Conservation (phyloP, 2,329 filamentous ascomycete species). For the Didymosphaeria variabile region DNA sequence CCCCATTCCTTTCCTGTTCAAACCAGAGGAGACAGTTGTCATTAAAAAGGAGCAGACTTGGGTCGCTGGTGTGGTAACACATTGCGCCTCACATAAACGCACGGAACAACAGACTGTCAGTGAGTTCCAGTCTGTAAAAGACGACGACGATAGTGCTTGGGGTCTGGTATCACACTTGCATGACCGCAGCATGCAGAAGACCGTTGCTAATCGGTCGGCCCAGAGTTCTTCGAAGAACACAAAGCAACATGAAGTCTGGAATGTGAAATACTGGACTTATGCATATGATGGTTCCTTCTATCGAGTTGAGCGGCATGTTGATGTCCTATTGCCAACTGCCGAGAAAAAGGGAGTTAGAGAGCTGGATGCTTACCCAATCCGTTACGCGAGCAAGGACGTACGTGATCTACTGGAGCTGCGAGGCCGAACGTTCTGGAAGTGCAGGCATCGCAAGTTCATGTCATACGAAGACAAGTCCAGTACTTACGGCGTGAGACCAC, state of each 20-base stretch:
- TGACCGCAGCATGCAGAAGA: no score
- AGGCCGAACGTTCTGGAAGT: conserved; percentile 18
- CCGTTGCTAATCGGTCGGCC: background rate
- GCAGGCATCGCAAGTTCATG: conserved; percentile 11
- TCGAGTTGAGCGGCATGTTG: background rate
- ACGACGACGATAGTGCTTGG: no score
- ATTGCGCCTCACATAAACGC: no score
- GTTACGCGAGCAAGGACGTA: conserved; percentile 1
- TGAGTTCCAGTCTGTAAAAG: no score
- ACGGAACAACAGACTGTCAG: no score
- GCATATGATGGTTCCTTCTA: conserved; percentile 22
- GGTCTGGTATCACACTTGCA: no score
- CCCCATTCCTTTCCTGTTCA: no score
- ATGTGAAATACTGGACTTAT: conserved; percentile 13
- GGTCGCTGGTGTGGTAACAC: no score
- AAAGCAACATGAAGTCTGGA: background rate
- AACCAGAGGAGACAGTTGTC: no score
- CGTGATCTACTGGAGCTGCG: conserved; percentile 12
- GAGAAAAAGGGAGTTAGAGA: conserved; percentile 3
- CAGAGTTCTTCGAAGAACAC: background rate
- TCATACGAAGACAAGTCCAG: conserved; percentile 13
- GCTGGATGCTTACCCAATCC: conserved; percentile 13
- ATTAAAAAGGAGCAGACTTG: no score
- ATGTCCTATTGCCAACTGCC: conserved; percentile 8
- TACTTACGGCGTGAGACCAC: conserved; percentile 12